Base-by-base conservation (phyloP, 148 eudicot genomes). In the Chenopodium berlandieri region DNA sequence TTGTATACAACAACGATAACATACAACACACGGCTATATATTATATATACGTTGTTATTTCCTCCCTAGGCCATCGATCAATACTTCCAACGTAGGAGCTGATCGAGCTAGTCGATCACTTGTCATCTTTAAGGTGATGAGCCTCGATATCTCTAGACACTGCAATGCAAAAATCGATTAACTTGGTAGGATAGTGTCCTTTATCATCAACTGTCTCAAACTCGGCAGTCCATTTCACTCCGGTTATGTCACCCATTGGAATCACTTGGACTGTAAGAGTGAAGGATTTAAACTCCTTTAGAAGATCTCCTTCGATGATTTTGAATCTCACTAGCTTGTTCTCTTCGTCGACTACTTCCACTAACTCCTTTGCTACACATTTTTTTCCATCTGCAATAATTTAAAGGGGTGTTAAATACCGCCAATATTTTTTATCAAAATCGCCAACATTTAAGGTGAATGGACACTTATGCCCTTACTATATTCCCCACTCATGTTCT, bases 221-320 rank as follows among this genome's bases (percentile, higher is more conserved):
- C 9, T 72, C 75, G 10, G 47, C 27, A 44, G 1, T 40, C 75
- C 75, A 72, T 34, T 46, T 72, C 25, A 72, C 75, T 11, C 30
- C 75, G 0, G 52, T 72, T 10, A 44, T 8, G 10, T 72, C 27
- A 9, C 46, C 52, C 27, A 44, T 44, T 17, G 75, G 54, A 44
- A 46, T 72, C 17, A 72, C 75, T 19, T 72, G 56, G 5, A 40
- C 54, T 0, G 17, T n/a, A 2, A 72, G 6, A 22, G 75, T n/a
- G 27, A 72, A 40, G 14, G 1, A 0, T 10, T 72, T 72, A 54
- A 40, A 72, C 17, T 72, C 75, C 2, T 46, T 11, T 1, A 72
- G 54, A 22, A 72, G 75, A 44, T 72, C 75, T 22, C 75, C 75
- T n/a, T 72, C 75, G 7, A 72, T 72, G 52, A 72, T n/a, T n/a